phyloP scores from a whole-genome alignment of 176 grass and related monocot genomes.

The Oryza coarctata region DNA sequence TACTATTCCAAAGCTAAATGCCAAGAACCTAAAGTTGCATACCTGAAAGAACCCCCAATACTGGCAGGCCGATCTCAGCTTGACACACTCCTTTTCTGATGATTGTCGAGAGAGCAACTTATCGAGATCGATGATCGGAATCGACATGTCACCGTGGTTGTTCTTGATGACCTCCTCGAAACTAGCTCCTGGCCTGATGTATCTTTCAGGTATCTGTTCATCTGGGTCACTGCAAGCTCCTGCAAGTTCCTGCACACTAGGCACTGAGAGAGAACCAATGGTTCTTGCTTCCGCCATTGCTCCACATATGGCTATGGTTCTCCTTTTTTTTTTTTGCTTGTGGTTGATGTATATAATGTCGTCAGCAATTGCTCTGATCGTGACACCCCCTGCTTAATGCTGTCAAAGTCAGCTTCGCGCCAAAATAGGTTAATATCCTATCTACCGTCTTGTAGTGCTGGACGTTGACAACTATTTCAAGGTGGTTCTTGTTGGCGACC shows the following conservation, averaged over 20 bases:
- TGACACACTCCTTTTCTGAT: background rate
- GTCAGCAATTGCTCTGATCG: too few species aligned
- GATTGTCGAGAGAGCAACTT: background rate
- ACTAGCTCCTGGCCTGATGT: conserved; percentile 17
- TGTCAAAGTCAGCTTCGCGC: too few species aligned
- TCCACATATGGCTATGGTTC: background rate
- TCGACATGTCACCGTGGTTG: background rate
- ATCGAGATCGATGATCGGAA: background rate
- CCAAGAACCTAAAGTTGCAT: background rate
- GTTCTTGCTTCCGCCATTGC: conserved; percentile 13
- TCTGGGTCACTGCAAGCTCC: background rate
- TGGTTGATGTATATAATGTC: background rate
- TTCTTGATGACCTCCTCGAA: background rate
- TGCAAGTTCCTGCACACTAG: conserved; percentile 24
- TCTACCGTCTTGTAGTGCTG: too few species aligned
- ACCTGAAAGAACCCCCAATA: conserved; percentile 36
- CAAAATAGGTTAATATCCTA: too few species aligned
- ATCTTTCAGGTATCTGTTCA: conserved; percentile 11
- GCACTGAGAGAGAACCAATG: background rate
- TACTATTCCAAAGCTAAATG: background rate
- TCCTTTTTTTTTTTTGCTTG: background rate
- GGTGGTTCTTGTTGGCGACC: too few species aligned
- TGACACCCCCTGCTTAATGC: too few species aligned
- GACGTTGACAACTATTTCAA: background rate
- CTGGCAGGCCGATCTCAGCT: conserved; percentile 9